Conservation (phyloP, 257 asterid species). For the Osmanthus fragrans region DNA sequence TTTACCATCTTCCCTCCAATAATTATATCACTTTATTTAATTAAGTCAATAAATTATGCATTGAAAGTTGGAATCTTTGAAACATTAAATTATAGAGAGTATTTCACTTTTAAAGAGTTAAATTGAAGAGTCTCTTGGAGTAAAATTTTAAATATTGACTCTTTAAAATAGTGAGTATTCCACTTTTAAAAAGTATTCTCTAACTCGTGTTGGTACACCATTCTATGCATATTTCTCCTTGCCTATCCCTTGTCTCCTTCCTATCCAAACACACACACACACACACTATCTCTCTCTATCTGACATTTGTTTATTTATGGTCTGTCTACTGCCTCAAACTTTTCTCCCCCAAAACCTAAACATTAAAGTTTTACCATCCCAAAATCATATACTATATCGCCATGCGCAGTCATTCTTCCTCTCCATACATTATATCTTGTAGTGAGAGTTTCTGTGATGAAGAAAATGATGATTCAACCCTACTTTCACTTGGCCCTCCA, state of each 20-base stretch:
- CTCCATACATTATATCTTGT: conserved; percentile 40
- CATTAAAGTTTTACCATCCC: conserved; percentile 15
- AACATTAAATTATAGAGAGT: too few species aligned
- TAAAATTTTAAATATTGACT: too few species aligned
- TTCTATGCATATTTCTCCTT: conserved; percentile 1
- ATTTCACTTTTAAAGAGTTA: too few species aligned
- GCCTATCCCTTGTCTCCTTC: conserved; percentile 46
- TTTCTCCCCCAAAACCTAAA: conserved; percentile 25
- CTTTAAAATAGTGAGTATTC: too few species aligned
- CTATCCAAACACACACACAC: conserved; percentile 19
- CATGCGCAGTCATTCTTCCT: conserved; percentile 54
- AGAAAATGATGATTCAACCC: conserved; percentile 53
- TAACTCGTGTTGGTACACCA: too few species aligned
- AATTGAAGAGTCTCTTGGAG: too few species aligned
- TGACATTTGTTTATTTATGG: conserved; percentile 25
- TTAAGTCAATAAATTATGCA: too few species aligned
- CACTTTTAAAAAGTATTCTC: too few species aligned
- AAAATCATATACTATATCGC: conserved; percentile 11
- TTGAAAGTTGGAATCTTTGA: too few species aligned
- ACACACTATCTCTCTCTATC: neutral
- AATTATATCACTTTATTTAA: too few species aligned
- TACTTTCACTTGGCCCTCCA: conserved; percentile 80
- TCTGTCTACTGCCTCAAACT: conserved; percentile 10
- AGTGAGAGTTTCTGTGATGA: conserved; percentile 32
- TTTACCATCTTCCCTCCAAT: too few species aligned